phyloP scores from a whole-genome alignment of 2,329 filamentous ascomycete species.

The Aspergillus felis region DNA sequence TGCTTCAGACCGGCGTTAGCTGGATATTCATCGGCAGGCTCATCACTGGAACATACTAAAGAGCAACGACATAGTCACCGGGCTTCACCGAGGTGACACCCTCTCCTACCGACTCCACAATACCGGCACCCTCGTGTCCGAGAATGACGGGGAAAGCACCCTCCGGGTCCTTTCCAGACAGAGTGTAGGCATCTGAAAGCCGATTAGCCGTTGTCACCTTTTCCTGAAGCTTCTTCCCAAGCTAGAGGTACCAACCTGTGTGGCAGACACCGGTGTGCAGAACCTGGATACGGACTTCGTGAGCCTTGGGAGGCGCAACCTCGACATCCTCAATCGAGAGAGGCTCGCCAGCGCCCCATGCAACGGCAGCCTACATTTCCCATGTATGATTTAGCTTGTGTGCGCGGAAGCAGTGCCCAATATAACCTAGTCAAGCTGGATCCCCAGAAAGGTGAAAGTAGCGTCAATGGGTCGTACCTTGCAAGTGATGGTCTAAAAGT shows the following conservation, averaged over 20 bases:
- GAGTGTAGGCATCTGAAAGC: slow-evolving; percentile 75
- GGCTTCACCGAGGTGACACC: slow-evolving; percentile 92
- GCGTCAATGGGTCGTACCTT: slow-evolving; percentile 49
- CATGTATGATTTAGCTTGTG: not conserved
- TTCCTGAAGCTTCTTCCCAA: not conserved
- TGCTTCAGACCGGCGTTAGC: slow-evolving; percentile 54
- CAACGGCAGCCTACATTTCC: slow-evolving; percentile 70
- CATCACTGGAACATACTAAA: slow-evolving; percentile 60
- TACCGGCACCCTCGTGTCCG: slow-evolving; percentile 85
- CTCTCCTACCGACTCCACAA: slow-evolving; percentile 91
- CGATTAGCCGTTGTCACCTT: slow-evolving; percentile 1
- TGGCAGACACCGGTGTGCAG: slow-evolving; percentile 99
- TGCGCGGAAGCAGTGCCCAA: not conserved
- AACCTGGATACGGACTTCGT: slow-evolving; percentile 96
- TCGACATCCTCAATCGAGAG: slow-evolving; percentile 88
- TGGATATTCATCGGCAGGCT: not conserved
- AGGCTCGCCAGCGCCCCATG: slow-evolving; percentile 92
- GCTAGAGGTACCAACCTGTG: slow-evolving; percentile 61
- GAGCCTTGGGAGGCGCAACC: slow-evolving; percentile 79
- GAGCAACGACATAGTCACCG: slow-evolving; percentile 85
- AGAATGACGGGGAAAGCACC: slow-evolving; percentile 86
- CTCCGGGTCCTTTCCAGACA: slow-evolving; percentile 95
- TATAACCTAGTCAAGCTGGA: not conserved
- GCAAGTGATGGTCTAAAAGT: slow-evolving; percentile 78
- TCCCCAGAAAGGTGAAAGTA: no score